Conservation (phyloP, 192 early-diverging fungal species). For the Linnemannia elongata region DNA sequence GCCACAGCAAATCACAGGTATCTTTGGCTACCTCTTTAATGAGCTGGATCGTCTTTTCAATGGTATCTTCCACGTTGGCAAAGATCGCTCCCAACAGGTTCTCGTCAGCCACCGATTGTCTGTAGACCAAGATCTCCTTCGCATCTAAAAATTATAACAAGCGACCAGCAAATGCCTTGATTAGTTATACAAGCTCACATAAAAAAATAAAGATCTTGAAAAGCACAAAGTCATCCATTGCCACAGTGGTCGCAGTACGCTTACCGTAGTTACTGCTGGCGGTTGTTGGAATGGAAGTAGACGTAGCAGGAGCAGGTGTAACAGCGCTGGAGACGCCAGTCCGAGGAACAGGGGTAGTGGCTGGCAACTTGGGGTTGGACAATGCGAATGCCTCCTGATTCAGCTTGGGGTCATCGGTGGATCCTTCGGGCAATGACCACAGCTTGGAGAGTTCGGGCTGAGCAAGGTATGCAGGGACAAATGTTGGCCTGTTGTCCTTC, state of each 20-base stretch:
- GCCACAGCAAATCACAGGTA: neutral
- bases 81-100: constrained; percentile 73
- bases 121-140: constrained; percentile 72
- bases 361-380: constrained; percentile 29
- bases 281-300: neutral
- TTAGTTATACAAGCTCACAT: neutral
- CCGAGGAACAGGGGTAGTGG: constrained; percentile 24
- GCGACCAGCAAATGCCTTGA: neutral
- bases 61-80: constrained; percentile 60
- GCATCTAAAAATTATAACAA: constrained; percentile 27
- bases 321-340: neutral
- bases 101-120: constrained; percentile 56
- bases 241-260: too few species aligned
- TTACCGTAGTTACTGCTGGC: neutral
- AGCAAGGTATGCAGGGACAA: constrained; percentile 74
- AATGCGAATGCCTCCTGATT: constrained; percentile 53
- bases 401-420: constrained; percentile 56
- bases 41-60: constrained; percentile 52
- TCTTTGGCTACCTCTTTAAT: constrained; percentile 57
- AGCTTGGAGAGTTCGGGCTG: constrained; percentile 77
- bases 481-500: constrained; percentile 30
- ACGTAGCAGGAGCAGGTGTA: neutral
- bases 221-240: constrained; percentile 5
- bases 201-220: neutral
- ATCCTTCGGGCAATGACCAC: constrained; percentile 75